Evolutionary conservation across 1,284 basidiomycete genomes (phyloP).

Genomic region (Gymnopus androsaceus): DNA sequence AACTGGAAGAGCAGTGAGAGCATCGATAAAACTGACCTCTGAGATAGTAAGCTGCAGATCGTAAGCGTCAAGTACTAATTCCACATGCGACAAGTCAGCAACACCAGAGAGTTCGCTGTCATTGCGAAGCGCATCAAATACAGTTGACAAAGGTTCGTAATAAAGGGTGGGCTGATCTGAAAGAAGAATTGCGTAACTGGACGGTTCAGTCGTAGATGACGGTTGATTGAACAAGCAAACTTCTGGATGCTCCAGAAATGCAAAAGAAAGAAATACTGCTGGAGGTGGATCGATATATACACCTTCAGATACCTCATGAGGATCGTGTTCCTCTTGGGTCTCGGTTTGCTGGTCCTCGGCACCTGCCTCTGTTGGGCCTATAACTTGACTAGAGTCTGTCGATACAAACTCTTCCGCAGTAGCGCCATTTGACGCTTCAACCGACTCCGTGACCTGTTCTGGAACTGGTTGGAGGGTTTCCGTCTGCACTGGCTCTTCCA

Average conservation of each 20-base stretch:
- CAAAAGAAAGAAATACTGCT: slow-evolving; percentile 59
- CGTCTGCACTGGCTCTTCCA: background rate
- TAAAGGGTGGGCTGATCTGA: slow-evolving; percentile 66
- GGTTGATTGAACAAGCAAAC: slow-evolving; percentile 64
- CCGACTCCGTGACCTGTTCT: background rate
- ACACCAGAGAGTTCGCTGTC: slow-evolving; percentile 52
- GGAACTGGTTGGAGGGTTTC: background rate
- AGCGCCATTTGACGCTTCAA: background rate
- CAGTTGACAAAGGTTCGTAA: slow-evolving; percentile 66
- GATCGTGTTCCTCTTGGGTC: slow-evolving; percentile 35
- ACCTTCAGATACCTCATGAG: slow-evolving; percentile 69
- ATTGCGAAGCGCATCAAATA: slow-evolving; percentile 69
- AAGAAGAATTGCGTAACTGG: slow-evolving; percentile 45
- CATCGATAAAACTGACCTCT: slow-evolving; percentile 49
- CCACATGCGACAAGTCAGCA: slow-evolving; percentile 53
- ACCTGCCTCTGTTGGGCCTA: too few relatives aligned
- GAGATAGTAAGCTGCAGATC: slow-evolving; percentile 64
- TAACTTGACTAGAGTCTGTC: too few relatives aligned
- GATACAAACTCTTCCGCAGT: background rate
- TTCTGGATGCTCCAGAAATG: slow-evolving; percentile 41
- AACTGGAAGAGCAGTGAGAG: slow-evolving; percentile 9
- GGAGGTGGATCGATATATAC: slow-evolving; percentile 78
- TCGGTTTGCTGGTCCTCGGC: background rate
- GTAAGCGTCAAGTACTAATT: slow-evolving; percentile 67
- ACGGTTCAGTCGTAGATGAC: slow-evolving; percentile 21